Evolutionary conservation across 352 stramenopile genomes (phyloP).

Genomic region (Thraustochytrium striatum): DNA sequence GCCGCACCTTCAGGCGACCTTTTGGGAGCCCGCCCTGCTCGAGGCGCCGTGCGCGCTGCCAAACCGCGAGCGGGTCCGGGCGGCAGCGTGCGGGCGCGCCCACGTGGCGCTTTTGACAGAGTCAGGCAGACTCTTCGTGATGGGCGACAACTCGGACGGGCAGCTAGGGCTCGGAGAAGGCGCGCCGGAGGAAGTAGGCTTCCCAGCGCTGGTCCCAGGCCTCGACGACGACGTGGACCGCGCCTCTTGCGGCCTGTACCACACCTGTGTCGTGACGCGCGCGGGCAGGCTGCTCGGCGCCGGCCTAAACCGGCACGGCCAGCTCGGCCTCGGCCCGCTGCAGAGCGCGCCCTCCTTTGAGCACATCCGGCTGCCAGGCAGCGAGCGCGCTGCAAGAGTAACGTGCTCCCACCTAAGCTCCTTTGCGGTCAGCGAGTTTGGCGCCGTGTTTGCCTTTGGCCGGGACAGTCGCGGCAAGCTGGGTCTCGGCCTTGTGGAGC

Average conservation of each 20-base stretch:
- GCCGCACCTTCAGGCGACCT: background rate
- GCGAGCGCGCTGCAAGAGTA: background rate
- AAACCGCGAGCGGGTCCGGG: background rate
- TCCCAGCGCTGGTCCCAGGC: too few species aligned
- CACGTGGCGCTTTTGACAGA: background rate
- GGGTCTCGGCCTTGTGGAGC: background rate
- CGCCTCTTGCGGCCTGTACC: conserved; percentile 56
- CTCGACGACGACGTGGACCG: conserved; percentile 2
- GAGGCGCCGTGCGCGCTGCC: background rate
- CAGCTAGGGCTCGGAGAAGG: background rate
- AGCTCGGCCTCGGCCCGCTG: background rate
- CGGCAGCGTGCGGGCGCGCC: background rate
- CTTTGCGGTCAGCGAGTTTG: background rate
- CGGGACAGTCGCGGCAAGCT: background rate
- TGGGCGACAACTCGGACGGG: background rate
- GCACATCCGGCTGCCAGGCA: background rate
- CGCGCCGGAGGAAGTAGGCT: too few species aligned
- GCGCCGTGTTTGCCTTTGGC: background rate
- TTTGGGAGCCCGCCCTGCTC: background rate
- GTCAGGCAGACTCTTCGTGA: background rate
- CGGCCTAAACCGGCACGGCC: conserved; percentile 53
- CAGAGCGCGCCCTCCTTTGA: too few species aligned
- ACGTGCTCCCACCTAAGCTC: background rate
- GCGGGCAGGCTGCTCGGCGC: conserved; percentile 53
- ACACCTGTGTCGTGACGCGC: conserved; percentile 55